Base-by-base conservation (phyloP, 140 eudicot genomes). In the Anethum foeniculum region DNA sequence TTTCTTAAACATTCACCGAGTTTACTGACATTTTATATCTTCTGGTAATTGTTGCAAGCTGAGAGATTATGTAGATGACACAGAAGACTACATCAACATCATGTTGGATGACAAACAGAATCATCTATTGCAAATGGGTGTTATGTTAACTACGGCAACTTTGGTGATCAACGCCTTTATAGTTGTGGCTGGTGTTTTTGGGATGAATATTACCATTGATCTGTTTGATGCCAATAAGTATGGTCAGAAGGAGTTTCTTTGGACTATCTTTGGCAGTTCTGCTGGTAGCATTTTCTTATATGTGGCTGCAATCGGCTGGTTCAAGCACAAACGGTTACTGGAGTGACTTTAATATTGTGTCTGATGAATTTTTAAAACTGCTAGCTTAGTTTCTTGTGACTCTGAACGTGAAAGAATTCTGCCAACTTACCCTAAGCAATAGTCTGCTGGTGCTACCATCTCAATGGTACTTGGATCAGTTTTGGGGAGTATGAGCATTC, bases 101-200 rank as follows among this genome's bases (percentile, higher is more conserved):
- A 91, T 93, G 98, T 82, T 93, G 87, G 98, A 93, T 82, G 98
- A 91, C 90, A 91, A 93, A 76, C 98, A 93, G 85, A 93, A 93
- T 76, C 96, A 93, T 79, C 96, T 91, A 11, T 86, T 93, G 58
- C 98, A 91, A 82, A 91, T 91, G 98, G 97, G 97, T 10, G 98
- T 91, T 49, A 86, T 91, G 93, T 75, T 93, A 67, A 91, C 92
- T 1, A 93, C 98, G 5, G 96, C 98, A 77, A 91, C 97, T 28
- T 79, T 93, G 21, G 93, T 88, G 82, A 89, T 90, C 52, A 88
- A 93, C 47, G 93, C 93, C 6, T 91, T 93, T 74, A 90, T 93
- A 81, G 98, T 89, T 18, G 89, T 91, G 41, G 91, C 96, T 25
- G 97, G 98, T 21, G 77, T 93, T 72, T 91, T 93, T 32, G 98